Conservation (phyloP, 192 early-diverging fungal species). For the Helicostylum pulchrum region DNA sequence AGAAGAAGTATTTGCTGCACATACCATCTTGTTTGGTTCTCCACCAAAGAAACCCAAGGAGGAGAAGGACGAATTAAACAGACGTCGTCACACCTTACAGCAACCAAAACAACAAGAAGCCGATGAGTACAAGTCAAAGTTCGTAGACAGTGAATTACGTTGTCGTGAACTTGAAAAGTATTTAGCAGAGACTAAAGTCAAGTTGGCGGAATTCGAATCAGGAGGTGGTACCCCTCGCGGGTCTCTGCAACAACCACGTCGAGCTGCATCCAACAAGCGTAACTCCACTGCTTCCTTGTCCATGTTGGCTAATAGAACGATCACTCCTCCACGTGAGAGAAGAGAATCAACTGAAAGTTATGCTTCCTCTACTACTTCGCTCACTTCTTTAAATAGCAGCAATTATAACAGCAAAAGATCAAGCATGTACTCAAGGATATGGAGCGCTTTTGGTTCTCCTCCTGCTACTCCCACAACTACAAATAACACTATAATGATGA, state of each 20-base stretch:
- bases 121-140: constrained; percentile 25
- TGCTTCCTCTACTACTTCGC: constrained; percentile 25
- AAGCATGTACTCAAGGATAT: constrained; percentile 35
- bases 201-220: constrained; percentile 29
- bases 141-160: constrained; percentile 30
- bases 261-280: constrained; percentile 11
- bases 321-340: constrained; percentile 3
- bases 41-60: constrained; percentile 7
- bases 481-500: background rate
- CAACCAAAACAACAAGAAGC: background rate
- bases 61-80: no score
- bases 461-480: constrained; percentile 5
- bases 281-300: constrained; percentile 16
- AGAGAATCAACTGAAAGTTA: constrained; percentile 19
- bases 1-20: constrained; percentile 31
- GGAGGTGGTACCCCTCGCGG: constrained; percentile 1
- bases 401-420: constrained; percentile 28
- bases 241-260: constrained; percentile 19
- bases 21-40: constrained; percentile 6
- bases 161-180: constrained; percentile 38
- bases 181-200: constrained; percentile 37
- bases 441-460: constrained; percentile 23
- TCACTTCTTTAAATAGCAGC: constrained; percentile 15
- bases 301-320: constrained; percentile 12
- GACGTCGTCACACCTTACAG: constrained; percentile 6